These are phyloP conservation scores for Dispira simplex DNA, from an alignment of 192 early-diverging fungal species.

Conservation along the genomic window DNA sequence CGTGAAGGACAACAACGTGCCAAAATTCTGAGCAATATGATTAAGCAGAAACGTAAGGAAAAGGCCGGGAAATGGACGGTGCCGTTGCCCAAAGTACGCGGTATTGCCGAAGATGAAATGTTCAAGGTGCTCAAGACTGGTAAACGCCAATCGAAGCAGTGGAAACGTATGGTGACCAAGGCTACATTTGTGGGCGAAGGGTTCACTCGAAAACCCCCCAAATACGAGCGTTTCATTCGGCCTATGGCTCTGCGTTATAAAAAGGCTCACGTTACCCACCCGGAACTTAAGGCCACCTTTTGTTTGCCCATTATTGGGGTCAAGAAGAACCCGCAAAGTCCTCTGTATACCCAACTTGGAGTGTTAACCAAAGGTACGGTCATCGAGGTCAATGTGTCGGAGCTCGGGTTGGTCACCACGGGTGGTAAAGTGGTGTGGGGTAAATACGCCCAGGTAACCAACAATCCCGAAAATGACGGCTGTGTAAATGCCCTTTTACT, in stretches of 20 bases:
- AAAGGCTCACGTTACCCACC: slow-evolving; percentile 98
- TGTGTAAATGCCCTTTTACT: slow-evolving; percentile 87
- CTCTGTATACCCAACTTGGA: slow-evolving; percentile 91
- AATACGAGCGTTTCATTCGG: slow-evolving; percentile 97
- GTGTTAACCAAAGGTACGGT: slow-evolving; percentile 98
- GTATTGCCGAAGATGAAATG: slow-evolving; percentile 98
- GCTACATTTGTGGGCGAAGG: slow-evolving; percentile 98
- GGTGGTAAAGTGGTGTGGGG: slow-evolving; percentile 99
- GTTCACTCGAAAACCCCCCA: slow-evolving; percentile 98
- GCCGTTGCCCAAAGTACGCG: slow-evolving; percentile 94
- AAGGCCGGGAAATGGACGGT: slow-evolving; percentile 98
- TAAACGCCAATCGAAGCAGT: slow-evolving; percentile 85
- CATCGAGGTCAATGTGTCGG: slow-evolving; percentile 88
- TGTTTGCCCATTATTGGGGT: slow-evolving; percentile 91
- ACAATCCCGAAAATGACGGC: slow-evolving; percentile 98
- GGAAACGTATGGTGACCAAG: slow-evolving; percentile 99
- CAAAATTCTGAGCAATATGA: slow-evolving; percentile 97
- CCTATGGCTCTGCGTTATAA: slow-evolving; percentile 97
- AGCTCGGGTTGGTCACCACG: slow-evolving; percentile 92
- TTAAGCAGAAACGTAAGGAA: slow-evolving; percentile 99
- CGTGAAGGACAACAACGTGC: slow-evolving; percentile 94
- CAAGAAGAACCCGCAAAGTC: slow-evolving; percentile 96
- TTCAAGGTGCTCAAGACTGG: slow-evolving; percentile 96
- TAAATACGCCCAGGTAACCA: slow-evolving; percentile 88
- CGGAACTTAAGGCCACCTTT: slow-evolving; percentile 95